A percentile compares a stretch with the other conserved stretches of the same genome.
phyloP scores from a whole-genome alignment of 2,329 filamentous ascomycete species.

The Penicillium sp. region DNA sequence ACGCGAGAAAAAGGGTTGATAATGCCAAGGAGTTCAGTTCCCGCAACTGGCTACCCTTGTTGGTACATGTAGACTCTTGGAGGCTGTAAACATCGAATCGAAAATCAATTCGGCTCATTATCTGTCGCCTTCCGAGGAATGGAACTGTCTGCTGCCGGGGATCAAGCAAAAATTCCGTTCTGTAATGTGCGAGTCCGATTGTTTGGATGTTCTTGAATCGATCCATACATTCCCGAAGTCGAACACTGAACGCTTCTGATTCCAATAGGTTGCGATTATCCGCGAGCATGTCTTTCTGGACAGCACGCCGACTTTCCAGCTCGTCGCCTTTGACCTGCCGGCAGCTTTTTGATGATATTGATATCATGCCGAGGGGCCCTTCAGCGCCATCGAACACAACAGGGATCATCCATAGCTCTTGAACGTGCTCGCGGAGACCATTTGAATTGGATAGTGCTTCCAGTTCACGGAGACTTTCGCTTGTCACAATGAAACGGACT shows the following conservation, averaged over 20 bases:
- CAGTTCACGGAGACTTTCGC: conserved; percentile 13
- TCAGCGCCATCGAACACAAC: conserved; percentile 9
- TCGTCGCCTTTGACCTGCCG: conserved; percentile 9
- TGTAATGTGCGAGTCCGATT: conserved; percentile 13
- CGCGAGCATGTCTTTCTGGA: conserved; percentile 5
- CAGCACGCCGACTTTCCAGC: neutral
- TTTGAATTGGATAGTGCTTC: conserved; percentile 11
- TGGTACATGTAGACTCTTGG: neutral
- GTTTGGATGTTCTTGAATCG: conserved; percentile 8
- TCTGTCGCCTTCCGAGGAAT: conserved; percentile 11
- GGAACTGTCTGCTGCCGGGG: conserved; percentile 12
- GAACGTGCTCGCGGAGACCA: conserved; percentile 10
- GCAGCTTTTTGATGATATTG: conserved; percentile 9
- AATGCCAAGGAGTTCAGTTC: conserved; percentile 11
- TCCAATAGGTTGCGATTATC: conserved; percentile 9
- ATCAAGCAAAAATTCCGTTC: conserved; percentile 11
- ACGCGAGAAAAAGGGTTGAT: conserved; percentile 13
- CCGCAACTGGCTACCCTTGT: neutral
- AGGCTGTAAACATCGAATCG: conserved; percentile 12
- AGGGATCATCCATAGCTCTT: conserved; percentile 16
- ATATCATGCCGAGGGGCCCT: conserved; percentile 4
- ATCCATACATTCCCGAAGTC: conserved; percentile 10
- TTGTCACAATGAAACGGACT: conserved; percentile 17
- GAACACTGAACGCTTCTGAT: conserved; percentile 8
- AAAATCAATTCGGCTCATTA: conserved; percentile 11